A percentile compares a stretch with the other conserved stretches of the same genome.
Evolutionary conservation across 1,284 basidiomycete species (phyloP).

Genomic region (Meripilus lineatus): DNA sequence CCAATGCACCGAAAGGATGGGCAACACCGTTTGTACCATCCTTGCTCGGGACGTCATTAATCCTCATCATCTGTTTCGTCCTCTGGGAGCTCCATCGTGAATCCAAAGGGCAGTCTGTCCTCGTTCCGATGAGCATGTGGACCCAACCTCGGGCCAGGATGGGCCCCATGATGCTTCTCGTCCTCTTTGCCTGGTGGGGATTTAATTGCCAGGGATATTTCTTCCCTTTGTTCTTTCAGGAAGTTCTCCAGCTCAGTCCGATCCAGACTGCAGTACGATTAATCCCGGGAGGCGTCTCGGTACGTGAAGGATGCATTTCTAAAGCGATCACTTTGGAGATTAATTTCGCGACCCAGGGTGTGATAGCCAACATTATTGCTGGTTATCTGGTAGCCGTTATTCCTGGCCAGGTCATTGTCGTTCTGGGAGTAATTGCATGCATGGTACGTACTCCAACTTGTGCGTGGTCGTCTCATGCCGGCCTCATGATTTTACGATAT

Average conservation of each 20-base stretch:
- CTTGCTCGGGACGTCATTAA: constrained; percentile 23
- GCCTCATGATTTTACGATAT: background rate
- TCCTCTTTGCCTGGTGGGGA: constrained; percentile 31
- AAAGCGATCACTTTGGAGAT: background rate
- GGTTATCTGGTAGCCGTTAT: constrained; percentile 25
- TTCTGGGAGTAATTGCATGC: constrained; percentile 22
- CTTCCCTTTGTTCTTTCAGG: constrained; percentile 27
- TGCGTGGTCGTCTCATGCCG: background rate
- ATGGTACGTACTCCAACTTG: constrained; percentile 20
- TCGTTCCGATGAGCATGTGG: constrained; percentile 34
- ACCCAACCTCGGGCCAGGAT: constrained; percentile 27
- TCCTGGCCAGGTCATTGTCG: constrained; percentile 24
- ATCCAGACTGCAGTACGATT: constrained; percentile 28
- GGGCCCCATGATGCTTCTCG: constrained; percentile 24
- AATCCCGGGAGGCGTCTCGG: constrained; percentile 26
- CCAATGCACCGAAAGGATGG: constrained; percentile 28
- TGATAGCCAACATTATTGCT: constrained; percentile 24
- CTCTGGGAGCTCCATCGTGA: constrained; percentile 30
- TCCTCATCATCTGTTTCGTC: constrained; percentile 26
- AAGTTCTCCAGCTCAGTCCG: constrained; percentile 26
- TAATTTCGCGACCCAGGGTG: constrained; percentile 13
- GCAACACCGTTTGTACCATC: constrained; percentile 29
- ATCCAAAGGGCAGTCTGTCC: constrained; percentile 22
- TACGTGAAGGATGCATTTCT: constrained; percentile 4
- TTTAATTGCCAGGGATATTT: constrained; percentile 32